Base-by-base conservation (phyloP, 176 grass and related monocot genomes). In the Oryza australiensis region DNA sequence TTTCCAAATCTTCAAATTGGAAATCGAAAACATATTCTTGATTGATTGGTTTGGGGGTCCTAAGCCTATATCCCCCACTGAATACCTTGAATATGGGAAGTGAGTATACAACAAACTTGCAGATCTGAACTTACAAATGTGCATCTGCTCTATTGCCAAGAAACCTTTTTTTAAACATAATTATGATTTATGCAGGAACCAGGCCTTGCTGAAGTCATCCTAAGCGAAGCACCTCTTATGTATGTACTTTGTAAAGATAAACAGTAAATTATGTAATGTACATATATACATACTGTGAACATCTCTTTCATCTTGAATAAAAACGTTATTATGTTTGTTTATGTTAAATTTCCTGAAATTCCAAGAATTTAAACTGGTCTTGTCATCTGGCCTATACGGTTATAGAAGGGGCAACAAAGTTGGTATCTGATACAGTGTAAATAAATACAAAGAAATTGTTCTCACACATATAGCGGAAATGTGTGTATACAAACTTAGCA, bases 41-140 rank as follows among this genome's bases (percentile, higher is more conserved):
- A 95, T 98, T 28, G 90, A 98, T 59, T 98, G 95, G 92, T 98
- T 95, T 46, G 95, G 95, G 26, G 95, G 95, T 64, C 62, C 92
- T 68, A 98, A 95, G 82, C 95, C 95, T 38, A 72, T 98, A 83
- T 83, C 92, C 49, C 87, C 88, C 18, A 79, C 78, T 2, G 72
- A 95, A n/a, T 98, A 98, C 85, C 69, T 98, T 45, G 75, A 88
- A 65, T 70, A 70, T 74, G 66, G 62, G 73, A 87, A 11, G 91
- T 97, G 48, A 83, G 94, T 74, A 70, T 24, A 23, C 43, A 66
- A 26, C 2, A 67, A 72, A 5, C 5, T 73, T 72, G 35, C 23
- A 67, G 59, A 60, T 30, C 7, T 13, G 72, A 59, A 34, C 30
- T 63, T 24, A 7, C 6, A 32, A 32, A 14, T 20, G 40, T 49